Conservation (phyloP, 495 filamentous ascomycete genomes). For the Trypethelium eluteriae region DNA sequence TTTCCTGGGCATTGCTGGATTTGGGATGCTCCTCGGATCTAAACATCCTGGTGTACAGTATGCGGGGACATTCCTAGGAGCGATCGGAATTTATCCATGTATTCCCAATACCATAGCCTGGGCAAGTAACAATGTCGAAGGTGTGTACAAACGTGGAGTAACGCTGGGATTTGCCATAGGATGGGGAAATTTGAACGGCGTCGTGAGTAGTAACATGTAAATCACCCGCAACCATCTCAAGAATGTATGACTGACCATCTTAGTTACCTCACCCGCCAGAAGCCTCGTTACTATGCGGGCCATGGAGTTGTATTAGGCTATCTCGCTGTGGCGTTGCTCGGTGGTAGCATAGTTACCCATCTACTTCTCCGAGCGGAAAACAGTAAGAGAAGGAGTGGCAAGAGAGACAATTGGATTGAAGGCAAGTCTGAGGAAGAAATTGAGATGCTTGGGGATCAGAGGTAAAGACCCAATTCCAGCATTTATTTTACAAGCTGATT, state of each 20-base stretch:
- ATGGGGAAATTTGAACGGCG: slow-evolving; percentile 88
- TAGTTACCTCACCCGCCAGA: slow-evolving; percentile 39
- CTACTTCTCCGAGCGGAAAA: slow-evolving; percentile 60
- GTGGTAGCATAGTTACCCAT: slow-evolving; percentile 57
- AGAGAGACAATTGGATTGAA: slow-evolving; percentile 60
- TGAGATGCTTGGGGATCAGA: slow-evolving; percentile 58
- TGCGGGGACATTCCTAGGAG: slow-evolving; percentile 76
- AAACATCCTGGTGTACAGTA: slow-evolving; percentile 61
- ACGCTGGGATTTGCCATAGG: slow-evolving; percentile 81
- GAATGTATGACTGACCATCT: background rate
- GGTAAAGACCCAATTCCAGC: background rate
- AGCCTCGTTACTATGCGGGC: slow-evolving; percentile 49
- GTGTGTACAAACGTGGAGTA: slow-evolving; percentile 85
- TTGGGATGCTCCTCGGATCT: slow-evolving; percentile 64
- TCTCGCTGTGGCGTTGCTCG: slow-evolving; percentile 51
- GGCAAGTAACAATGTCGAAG: slow-evolving; percentile 84
- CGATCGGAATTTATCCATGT: slow-evolving; percentile 83
- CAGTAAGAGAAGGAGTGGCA: slow-evolving; percentile 49
- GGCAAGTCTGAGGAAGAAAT: slow-evolving; percentile 53
- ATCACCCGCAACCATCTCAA: background rate
- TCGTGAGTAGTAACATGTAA: slow-evolving; percentile 73
- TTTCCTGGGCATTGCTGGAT: slow-evolving; percentile 67
- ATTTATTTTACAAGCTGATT: slow-evolving; percentile 1
- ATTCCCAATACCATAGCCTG: slow-evolving; percentile 90
- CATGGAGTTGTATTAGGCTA: slow-evolving; percentile 56